Base-by-base conservation (phyloP, 768 basidiomycete genomes). In the Rhodocollybia butyracea region DNA sequence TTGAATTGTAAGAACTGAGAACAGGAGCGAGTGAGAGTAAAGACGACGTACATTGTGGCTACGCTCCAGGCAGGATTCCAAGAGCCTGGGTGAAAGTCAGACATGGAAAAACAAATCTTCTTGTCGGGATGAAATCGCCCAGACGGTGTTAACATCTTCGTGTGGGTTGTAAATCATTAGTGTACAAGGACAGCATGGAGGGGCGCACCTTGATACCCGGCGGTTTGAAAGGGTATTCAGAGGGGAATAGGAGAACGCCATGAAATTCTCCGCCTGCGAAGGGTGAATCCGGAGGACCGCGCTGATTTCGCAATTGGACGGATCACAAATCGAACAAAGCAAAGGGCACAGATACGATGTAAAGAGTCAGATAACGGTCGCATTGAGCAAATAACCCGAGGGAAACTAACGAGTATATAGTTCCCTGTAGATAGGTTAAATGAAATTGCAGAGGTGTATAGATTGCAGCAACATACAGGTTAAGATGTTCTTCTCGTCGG, bases 61-160 rank as follows among this genome's bases (percentile, higher is more conserved):
- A 95, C 91, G 64, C 89, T 92, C 94, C 94, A 96, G 1, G 93
- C 91, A 5, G 94, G 94, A 69, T 94, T 94, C 94, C 93, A 94
- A 89, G 89, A 82, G 58, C 91, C 91, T 0, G 93, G 91, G 65
- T 94, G 93, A 66, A 93, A 94, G 70, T 94, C 92, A 3, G 92
- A 94, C 94, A 98, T 97, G 22, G 93, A 96, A 73, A 97, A 96
- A 68, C 95, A 98, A 54, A 98, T 97, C 80, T 94, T 97, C 74
- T 85, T 86, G 77, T 93, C 91, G 21, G 91, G 90, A 61, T 89
- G 84, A 72, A 95, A 95, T 57, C 93, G 84, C 19, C 93, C 93
- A 5, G 90, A 91, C 0, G 93, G 93, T 13, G 93, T 94, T 62
- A 86, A 81, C 91, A 94, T 92, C 92, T 94, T 62, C 21, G 57